Evolutionary conservation across 2,329 filamentous ascomycete species (phyloP).

Genomic region (Aspergillus persii): DNA sequence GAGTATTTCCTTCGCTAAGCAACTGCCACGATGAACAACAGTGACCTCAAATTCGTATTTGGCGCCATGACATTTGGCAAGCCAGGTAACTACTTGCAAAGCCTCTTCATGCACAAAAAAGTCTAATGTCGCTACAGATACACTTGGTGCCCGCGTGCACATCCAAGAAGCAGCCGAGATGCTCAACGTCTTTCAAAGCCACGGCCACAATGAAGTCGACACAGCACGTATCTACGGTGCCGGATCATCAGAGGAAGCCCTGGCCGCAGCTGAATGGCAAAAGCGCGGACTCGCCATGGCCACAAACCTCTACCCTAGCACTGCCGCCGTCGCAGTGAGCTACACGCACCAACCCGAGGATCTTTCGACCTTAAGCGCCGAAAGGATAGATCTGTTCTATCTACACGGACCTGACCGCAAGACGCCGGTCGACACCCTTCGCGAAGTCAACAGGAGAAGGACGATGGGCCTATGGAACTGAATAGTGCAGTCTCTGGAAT

Average conservation of each 20-base stretch:
- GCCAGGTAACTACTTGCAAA: background rate
- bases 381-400: conserved; percentile 46
- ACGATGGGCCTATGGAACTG: too few species aligned
- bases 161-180: background rate
- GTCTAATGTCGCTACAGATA: background rate
- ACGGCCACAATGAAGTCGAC: conserved; percentile 29
- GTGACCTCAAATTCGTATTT: background rate
- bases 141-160: background rate
- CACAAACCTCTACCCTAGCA: conserved; percentile 43
- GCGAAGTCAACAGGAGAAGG: conserved; percentile 40
- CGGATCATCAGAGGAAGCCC: conserved; percentile 35
- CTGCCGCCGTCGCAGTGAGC: background rate
- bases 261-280: conserved; percentile 33
- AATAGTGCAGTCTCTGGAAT: too few species aligned
- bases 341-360: conserved; percentile 30
- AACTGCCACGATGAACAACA: background rate
- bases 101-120: too few species aligned
- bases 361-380: conserved; percentile 38
- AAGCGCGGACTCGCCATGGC: conserved; percentile 40
- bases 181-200: conserved; percentile 23
- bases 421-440: conserved; percentile 47
- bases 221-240: conserved; percentile 27
- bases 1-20: background rate
- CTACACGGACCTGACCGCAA: conserved; percentile 51
- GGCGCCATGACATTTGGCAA: conserved; percentile 8